phyloP scores from a whole-genome alignment of 495 filamentous ascomycete species.

The Aspergillus sparsus region DNA sequence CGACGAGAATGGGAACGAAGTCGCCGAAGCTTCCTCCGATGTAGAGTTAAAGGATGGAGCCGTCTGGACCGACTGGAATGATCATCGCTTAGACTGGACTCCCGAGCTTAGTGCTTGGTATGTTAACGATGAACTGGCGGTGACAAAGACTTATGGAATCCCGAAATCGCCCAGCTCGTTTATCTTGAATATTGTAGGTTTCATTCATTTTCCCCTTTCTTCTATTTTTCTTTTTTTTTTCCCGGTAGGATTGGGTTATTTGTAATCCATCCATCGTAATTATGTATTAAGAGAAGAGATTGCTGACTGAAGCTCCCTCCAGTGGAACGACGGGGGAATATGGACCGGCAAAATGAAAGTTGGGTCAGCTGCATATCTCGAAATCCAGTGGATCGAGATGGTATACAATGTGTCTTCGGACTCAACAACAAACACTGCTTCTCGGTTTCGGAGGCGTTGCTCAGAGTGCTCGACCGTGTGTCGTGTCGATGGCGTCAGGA shows the following conservation, averaged over 20 bases:
- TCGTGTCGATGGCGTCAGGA: background rate
- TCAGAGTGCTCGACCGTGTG: background rate
- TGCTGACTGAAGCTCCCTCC: background rate
- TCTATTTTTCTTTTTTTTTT: background rate
- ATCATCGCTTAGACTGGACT: conserved; percentile 13
- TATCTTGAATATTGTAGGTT: conserved; percentile 8
- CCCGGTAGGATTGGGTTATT: too few relatives aligned
- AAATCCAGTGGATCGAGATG: conserved; percentile 14
- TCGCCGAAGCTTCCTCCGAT: background rate
- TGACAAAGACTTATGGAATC: conserved; percentile 9
- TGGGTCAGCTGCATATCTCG: conserved; percentile 4
- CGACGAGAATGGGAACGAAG: conserved; percentile 7
- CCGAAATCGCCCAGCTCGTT: conserved; percentile 1
- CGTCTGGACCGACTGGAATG: conserved; percentile 11
- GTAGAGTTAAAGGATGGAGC: background rate
- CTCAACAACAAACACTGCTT: background rate
- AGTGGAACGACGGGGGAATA: conserved; percentile 8
- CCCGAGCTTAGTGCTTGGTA: conserved; percentile 7
- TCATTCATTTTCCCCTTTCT: background rate
- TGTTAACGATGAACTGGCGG: conserved; percentile 2
- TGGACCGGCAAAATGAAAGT: background rate
- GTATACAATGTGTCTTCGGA: conserved; percentile 2
- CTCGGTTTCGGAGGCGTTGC: background rate
- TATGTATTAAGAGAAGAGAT: background rate
- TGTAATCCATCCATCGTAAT: too few relatives aligned